Evolutionary conservation across 129 eudicot species (phyloP).

Genomic region (Ambrosia trifida): DNA sequence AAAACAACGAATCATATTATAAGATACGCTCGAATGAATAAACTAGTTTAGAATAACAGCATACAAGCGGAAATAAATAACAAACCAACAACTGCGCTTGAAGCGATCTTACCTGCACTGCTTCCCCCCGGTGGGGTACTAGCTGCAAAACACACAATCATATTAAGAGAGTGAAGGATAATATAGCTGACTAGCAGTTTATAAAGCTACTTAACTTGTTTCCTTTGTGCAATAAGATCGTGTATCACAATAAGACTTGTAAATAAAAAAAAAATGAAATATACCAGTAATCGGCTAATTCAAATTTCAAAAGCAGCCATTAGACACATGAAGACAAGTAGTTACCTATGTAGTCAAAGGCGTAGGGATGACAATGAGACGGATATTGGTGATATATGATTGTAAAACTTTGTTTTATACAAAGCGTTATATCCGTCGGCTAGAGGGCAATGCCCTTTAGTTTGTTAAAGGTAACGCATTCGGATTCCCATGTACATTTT

Average conservation of each 20-base stretch:
- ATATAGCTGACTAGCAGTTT: background rate
- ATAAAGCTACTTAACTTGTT: background rate
- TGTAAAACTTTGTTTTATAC: too few species aligned
- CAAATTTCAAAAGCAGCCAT: background rate
- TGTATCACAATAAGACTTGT: background rate
- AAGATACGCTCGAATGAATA: background rate
- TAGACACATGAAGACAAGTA: background rate
- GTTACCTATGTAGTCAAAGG: background rate
- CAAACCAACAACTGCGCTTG: conserved; percentile 39
- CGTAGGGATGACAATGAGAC: too few species aligned
- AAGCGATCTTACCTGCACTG: conserved; percentile 34
- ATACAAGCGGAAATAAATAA: conserved; percentile 36
- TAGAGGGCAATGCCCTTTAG: too few species aligned
- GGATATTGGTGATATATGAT: too few species aligned
- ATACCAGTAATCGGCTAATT: background rate
- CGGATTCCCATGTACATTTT: too few species aligned
- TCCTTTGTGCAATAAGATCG: background rate
- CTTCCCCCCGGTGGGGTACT: conserved; percentile 20
- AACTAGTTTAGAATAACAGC: conserved; percentile 30
- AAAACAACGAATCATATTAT: conserved; percentile 21
- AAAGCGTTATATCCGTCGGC: too few species aligned
- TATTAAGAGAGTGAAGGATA: background rate
- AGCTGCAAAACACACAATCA: conserved; percentile 22
- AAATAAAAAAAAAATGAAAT: background rate
- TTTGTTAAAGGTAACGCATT: too few species aligned